Evolutionary conservation across 805 yeast genomes (phyloP).

Genomic region (Komagataella populi): DNA sequence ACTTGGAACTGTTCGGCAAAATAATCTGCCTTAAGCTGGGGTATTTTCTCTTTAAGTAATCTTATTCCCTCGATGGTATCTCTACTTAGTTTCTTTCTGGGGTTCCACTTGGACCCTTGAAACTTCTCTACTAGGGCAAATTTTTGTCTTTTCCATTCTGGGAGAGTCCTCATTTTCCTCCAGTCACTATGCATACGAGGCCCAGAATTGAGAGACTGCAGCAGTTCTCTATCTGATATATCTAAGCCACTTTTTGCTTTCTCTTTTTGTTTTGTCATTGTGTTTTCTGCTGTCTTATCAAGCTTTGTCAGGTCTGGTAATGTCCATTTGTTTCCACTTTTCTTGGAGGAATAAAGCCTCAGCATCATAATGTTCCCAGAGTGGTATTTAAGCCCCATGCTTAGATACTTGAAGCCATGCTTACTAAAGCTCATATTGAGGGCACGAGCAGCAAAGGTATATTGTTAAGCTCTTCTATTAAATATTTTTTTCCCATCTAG

Average conservation of each 20-base stretch:
- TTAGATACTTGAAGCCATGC: background rate
- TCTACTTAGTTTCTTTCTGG: constrained; percentile 51
- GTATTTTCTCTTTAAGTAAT: constrained; percentile 37
- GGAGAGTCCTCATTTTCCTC: constrained; percentile 26
- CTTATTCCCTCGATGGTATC: constrained; percentile 56
- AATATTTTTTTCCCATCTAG: background rate
- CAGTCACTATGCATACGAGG: constrained; percentile 24
- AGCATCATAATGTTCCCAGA: too few species aligned
- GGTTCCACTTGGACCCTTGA: constrained; percentile 48
- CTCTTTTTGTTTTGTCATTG: constrained; percentile 5
- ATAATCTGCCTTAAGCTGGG: constrained; percentile 43
- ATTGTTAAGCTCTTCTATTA: background rate
- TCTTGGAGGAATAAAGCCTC: background rate
- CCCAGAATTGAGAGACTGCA: constrained; percentile 11
- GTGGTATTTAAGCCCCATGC: background rate
- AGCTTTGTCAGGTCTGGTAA: constrained; percentile 19
- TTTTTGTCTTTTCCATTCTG: constrained; percentile 63
- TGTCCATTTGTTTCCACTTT: constrained; percentile 17
- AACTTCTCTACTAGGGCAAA: constrained; percentile 50
- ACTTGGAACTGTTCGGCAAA: constrained; percentile 52
- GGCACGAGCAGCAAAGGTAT: too few species aligned
- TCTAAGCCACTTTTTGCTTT: constrained; percentile 5
- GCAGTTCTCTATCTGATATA: constrained; percentile 5
- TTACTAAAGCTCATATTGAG: background rate
- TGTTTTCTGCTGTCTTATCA: constrained; percentile 11